These are phyloP conservation scores for Hyphochytrium catenoides DNA, from an alignment of 352 stramenopile genomes.

Conservation along the genomic window DNA sequence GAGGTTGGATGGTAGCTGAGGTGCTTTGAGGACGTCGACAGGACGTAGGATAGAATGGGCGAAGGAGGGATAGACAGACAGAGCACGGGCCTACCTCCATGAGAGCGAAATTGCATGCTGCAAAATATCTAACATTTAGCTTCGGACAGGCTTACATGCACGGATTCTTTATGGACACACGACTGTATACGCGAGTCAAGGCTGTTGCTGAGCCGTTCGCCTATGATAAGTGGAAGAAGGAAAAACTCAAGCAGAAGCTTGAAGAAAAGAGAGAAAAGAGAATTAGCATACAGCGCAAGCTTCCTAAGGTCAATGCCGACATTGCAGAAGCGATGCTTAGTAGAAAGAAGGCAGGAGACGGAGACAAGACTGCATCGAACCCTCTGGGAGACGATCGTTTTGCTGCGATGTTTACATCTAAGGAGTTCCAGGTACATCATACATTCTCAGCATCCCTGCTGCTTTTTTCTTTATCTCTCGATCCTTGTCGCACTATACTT, in stretches of 20 bases:
- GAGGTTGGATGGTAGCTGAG: no score
- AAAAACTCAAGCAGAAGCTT: conserved; percentile 80
- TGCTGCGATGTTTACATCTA: conserved; percentile 84
- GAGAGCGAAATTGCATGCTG: no score
- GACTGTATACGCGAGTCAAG: conserved; percentile 88
- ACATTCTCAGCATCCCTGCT: no score
- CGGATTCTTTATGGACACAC: conserved; percentile 98
- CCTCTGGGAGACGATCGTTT: conserved; percentile 89
- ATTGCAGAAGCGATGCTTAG: conserved; percentile 56
- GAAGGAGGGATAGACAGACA: no score
- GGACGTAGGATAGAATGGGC: no score
- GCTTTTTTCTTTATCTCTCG: no score
- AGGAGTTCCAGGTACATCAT: conserved; percentile 95
- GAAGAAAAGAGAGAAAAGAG: conserved; percentile 62
- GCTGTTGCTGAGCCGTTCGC: conserved; percentile 89
- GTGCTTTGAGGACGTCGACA: no score
- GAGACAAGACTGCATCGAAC: conserved; percentile 20
- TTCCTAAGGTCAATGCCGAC: conserved; percentile 71
- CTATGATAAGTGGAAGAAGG: conserved; percentile 91
- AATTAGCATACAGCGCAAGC: conserved; percentile 57
- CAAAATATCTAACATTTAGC: no score
- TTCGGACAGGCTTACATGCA: conserved; percentile 99
- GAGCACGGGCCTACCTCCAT: no score
- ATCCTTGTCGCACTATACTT: conserved; percentile 86
- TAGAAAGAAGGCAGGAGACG: conserved; percentile 17